Conservation (phyloP, 495 filamentous ascomycete species). For the Articulospora tetracladia region DNA sequence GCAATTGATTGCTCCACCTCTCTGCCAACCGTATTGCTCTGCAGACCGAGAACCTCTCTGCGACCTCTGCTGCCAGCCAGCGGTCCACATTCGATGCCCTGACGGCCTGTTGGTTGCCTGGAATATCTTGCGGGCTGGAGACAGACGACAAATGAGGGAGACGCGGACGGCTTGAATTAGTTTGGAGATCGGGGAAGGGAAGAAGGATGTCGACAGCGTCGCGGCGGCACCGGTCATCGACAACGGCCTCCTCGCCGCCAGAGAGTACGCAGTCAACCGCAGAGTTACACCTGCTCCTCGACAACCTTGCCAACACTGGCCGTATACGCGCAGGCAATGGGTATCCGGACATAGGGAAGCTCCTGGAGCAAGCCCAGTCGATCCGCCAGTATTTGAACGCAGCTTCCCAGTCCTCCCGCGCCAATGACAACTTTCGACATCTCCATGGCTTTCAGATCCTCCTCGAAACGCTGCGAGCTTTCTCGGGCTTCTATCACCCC, state of each 20-base stretch:
- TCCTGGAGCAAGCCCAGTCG: conserved; percentile 36
- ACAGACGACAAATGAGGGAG: conserved; percentile 18
- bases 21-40: background rate
- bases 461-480: conserved; percentile 59
- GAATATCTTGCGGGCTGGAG: conserved; percentile 24
- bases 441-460: conserved; percentile 75
- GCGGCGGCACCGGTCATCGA: conserved; percentile 59
- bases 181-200: conserved; percentile 14
- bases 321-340: conserved; percentile 16
- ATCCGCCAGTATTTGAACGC: conserved; percentile 46
- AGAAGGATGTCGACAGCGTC: conserved; percentile 40
- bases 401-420: conserved; percentile 35
- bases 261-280: conserved; percentile 53
- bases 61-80: background rate
- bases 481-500: conserved; percentile 69
- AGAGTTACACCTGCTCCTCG: conserved; percentile 56
- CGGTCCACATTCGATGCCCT: conserved; percentile 27
- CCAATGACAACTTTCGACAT: conserved; percentile 79
- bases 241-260: conserved; percentile 50
- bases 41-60: background rate
- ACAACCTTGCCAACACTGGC: conserved; percentile 38
- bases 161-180: conserved; percentile 1
- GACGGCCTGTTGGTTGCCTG: conserved; percentile 28
- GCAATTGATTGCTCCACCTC: background rate
- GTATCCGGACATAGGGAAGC: conserved; percentile 38